Base-by-base conservation (phyloP, 176 grass and related monocot species). In the Zea luxurians region DNA sequence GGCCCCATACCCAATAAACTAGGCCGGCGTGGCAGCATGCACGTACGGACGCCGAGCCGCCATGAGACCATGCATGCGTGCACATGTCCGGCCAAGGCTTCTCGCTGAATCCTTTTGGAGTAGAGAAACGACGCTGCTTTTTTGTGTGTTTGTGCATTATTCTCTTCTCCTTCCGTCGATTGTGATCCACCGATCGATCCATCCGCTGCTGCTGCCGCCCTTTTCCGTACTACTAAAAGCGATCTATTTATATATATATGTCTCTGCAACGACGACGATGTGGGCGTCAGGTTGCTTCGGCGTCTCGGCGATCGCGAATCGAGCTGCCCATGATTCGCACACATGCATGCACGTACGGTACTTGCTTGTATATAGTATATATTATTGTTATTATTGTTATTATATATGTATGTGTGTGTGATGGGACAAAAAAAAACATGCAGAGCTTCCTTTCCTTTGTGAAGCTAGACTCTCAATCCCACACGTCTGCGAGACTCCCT, bases 31-130 rank as follows among this genome's bases (percentile, higher is more conserved):
- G 85, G 35, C 18, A 27, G 27, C 27, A 27, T 27, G 27, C 27
- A 78, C 78, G 82, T 89, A 85, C 87, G 78, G 72, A 81, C 78
- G n/a, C 66, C 0, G n/a, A 15, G 73, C 80, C 70, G 82, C 77
- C 86, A 84, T 88, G 81, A 80, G 48, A 63, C 69, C 81, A 13
- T 75, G 81, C 27, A 1, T 27, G 27, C 27, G 27, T 27, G 27
- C 86, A 84, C 68, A 74, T 74, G 69, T 52, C 47, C 36, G 42
- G 73, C 78, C 66, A 77, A 86, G 77, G 80, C 79, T 89, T 86
- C 77, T 78, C 64, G 87, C 64, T 79, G 46, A 87, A 81, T 77
- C 81, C 53, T 63, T 79, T 27, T 53, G 66, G 45, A 48, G 41
- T 5, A 43, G 47, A 4, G 20, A 5, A 64, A 52, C 60, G 73